phyloP scores from a whole-genome alignment of 208 protist genomes.

The Crithidia mellificae region DNA sequence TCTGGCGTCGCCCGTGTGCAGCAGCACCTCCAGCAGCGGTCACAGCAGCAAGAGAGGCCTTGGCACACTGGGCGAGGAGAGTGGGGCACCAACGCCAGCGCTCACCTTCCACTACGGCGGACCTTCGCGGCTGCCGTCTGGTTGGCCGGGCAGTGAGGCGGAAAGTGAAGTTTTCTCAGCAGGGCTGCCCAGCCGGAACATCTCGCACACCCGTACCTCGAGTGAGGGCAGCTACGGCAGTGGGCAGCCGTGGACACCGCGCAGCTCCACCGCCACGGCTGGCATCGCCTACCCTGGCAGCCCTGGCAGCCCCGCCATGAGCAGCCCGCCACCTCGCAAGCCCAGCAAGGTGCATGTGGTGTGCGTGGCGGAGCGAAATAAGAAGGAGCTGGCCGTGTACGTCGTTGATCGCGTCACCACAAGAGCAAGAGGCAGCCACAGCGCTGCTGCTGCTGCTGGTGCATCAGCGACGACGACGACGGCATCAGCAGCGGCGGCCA shows the following conservation, averaged over 20 bases:
- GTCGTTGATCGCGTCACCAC: constrained; percentile 27
- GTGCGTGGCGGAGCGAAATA: constrained; percentile 29
- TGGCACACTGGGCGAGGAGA: neutral
- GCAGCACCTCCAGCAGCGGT: neutral
- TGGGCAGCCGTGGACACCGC: constrained; percentile 10
- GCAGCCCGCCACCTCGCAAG: too few relatives aligned
- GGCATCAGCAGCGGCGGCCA: neutral
- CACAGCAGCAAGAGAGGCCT: too few relatives aligned
- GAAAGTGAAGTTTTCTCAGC: constrained; percentile 10
- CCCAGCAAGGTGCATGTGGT: constrained; percentile 18
- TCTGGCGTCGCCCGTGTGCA: constrained; percentile 16
- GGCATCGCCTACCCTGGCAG: too few relatives aligned
- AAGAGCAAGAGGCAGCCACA: too few relatives aligned
- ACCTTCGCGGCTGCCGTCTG: neutral
- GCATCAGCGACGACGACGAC: too few relatives aligned
- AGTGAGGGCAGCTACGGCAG: constrained; percentile 26
- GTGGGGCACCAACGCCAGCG: neutral
- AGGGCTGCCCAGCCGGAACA: constrained; percentile 7
- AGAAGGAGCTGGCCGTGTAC: constrained; percentile 32
- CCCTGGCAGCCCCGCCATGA: too few relatives aligned
- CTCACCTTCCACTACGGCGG: neutral
- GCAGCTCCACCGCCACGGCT: too few relatives aligned
- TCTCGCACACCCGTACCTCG: constrained; percentile 22
- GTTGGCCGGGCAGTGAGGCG: neutral
- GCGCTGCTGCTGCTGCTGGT: too few relatives aligned